Percentiles rank a stretch among this genome's conserved stretches.
These are phyloP conservation scores for Stylonectria norvegica DNA, from an alignment of 2,329 filamentous ascomycete genomes.

Conservation along the genomic window DNA sequence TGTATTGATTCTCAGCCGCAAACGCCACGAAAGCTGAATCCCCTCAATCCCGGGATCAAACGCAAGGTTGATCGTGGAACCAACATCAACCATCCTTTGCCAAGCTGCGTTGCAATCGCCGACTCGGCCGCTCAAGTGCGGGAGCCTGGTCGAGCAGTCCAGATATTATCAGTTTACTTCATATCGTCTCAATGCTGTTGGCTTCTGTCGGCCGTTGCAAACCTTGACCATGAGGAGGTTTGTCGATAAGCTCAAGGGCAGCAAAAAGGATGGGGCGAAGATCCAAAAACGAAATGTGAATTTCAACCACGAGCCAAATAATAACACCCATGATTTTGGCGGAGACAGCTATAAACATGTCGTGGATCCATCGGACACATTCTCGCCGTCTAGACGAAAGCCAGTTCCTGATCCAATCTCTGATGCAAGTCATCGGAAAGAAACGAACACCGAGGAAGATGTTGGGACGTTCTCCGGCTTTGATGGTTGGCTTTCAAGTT, in stretches of 20 bases:
- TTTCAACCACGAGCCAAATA: neutral
- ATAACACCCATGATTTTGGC: neutral
- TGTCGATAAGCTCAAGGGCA: neutral
- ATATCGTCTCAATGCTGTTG: too few species aligned
- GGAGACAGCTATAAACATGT: constrained; percentile 1
- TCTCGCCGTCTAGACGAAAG: neutral
- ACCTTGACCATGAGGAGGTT: neutral
- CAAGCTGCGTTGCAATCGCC: neutral
- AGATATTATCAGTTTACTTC: too few species aligned
- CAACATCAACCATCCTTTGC: neutral
- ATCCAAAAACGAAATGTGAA: neutral
- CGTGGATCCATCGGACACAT: neutral
- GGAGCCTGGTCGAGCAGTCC: neutral
- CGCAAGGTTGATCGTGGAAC: too few species aligned
- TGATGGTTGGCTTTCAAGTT: constrained; percentile 3
- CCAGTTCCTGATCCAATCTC: neutral
- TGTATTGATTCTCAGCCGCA: too few species aligned
- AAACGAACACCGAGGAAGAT: neutral
- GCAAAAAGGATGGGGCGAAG: neutral
- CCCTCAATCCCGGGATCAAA: neutral
- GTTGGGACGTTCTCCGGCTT: constrained; percentile 3
- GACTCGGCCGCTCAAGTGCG: neutral
- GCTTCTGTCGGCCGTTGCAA: too few species aligned
- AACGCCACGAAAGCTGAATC: neutral
- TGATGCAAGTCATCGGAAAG: neutral